Conservation (phyloP, 768 basidiomycete species). For the Termitomyces bulborhizus region DNA sequence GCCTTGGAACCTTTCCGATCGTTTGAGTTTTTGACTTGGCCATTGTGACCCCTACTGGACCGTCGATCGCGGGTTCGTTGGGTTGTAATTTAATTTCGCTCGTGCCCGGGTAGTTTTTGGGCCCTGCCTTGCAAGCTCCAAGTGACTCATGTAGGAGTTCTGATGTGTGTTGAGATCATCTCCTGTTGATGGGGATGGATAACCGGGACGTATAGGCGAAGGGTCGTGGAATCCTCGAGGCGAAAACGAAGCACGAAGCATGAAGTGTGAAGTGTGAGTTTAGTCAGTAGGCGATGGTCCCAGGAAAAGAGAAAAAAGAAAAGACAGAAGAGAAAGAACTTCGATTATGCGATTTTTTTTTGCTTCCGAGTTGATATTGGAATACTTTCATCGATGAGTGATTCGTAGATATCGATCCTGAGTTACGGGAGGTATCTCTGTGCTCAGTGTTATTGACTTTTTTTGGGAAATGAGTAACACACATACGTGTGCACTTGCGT, state of each 20-base stretch:
- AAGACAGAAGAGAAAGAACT: neutral
- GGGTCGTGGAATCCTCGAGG: conserved; percentile 10
- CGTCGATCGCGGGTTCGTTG: neutral
- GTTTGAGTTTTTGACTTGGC: conserved; percentile 6
- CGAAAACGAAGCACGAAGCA: neutral
- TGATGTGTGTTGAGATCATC: neutral
- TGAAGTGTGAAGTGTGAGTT: neutral
- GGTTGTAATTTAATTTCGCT: too few relatives aligned
- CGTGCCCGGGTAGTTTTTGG: too few relatives aligned
- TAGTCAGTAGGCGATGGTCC: neutral
- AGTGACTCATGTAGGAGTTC: neutral
- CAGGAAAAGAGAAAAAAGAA: neutral
- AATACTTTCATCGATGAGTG: neutral
- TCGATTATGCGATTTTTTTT: neutral
- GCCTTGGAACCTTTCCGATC: too few relatives aligned
- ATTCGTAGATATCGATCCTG: neutral
- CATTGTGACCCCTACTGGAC: neutral
- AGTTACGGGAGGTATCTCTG: too few relatives aligned
- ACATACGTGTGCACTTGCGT: too few relatives aligned
- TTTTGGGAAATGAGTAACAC: too few relatives aligned
- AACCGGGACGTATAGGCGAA: neutral
- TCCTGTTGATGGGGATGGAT: neutral
- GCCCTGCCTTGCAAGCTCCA: too few relatives aligned
- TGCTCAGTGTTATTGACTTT: too few relatives aligned
- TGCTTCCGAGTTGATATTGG: neutral